These are phyloP conservation scores for Myxozyma neglecta DNA, from an alignment of 805 yeast genomes.

Conservation along the genomic window DNA sequence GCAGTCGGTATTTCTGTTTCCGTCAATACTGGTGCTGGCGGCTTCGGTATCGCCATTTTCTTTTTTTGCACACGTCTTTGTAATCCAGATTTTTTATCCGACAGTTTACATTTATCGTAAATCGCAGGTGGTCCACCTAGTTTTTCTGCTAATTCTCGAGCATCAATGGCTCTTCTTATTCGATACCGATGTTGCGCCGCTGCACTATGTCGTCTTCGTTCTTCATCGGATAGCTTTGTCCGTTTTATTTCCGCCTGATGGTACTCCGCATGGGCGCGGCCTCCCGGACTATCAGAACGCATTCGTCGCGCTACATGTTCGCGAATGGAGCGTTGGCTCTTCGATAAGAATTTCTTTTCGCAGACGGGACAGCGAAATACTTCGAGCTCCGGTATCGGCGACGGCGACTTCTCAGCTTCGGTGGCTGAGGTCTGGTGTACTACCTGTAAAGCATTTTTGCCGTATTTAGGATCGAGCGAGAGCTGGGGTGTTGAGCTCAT, in stretches of 20 bases:
- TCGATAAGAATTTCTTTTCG: constrained; percentile 25
- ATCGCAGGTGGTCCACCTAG: constrained; percentile 22
- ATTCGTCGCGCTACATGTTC: constrained; percentile 24
- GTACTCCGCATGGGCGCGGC: constrained; percentile 21
- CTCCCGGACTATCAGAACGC: constrained; percentile 16
- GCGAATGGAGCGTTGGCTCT: constrained; percentile 18
- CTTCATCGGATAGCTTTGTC: constrained; percentile 14
- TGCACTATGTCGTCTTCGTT: constrained; percentile 17
- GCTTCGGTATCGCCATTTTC: constrained; percentile 11
- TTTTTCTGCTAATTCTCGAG: constrained; percentile 12
- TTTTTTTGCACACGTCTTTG: constrained; percentile 16
- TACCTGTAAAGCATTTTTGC: background rate
- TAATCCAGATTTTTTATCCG: constrained; percentile 22
- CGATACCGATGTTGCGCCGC: constrained; percentile 26
- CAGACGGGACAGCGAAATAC: constrained; percentile 25
- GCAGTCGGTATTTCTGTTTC: constrained; percentile 4
- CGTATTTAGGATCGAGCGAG: background rate
- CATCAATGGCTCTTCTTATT: constrained; percentile 17
- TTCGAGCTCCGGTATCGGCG: constrained; percentile 5
- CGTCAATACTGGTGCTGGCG: constrained; percentile 6
- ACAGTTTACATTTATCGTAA: constrained; percentile 20
- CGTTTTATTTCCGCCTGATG: constrained; percentile 17
- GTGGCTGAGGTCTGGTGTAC: background rate
- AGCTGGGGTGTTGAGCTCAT: background rate
- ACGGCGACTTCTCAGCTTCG: background rate